Percentiles rank a stretch among this genome's conserved stretches.
phyloP scores from a whole-genome alignment of 148 eudicot genomes.

The Mesembryanthemum crystallinum region DNA sequence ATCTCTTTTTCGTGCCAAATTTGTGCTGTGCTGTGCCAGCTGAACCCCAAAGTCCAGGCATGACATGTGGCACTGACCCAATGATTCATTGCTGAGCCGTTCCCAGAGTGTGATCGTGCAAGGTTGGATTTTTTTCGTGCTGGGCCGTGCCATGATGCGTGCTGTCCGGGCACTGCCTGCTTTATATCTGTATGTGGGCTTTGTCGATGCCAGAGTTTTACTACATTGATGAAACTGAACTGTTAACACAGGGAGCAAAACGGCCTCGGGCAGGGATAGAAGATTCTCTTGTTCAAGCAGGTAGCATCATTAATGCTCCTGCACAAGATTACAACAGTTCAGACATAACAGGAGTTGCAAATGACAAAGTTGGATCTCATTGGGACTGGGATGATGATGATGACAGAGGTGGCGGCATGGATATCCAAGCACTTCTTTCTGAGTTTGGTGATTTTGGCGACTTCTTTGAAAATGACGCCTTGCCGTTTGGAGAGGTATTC shows the following conservation, averaged over 20 bases:
- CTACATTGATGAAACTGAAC: conserved; percentile 14
- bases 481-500: conserved; percentile 94
- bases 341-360: conserved; percentile 50
- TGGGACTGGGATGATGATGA: conserved; percentile 98
- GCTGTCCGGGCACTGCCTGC: no score
- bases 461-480: conserved; percentile 75
- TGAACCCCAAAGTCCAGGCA: no score
- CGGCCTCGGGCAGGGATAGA: conserved; percentile 64
- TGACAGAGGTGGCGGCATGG: conserved; percentile 71
- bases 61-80: no score
- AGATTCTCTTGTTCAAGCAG: conserved; percentile 60
- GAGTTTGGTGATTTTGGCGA: conserved; percentile 99
- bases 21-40: no score
- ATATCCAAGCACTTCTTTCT: conserved; percentile 87
- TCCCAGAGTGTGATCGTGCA: no score
- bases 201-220: not conserved
- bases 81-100: no score
- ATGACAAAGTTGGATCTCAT: conserved; percentile 55
- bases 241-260: conserved; percentile 75
- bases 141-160: no score
- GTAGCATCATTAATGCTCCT: conserved; percentile 46
- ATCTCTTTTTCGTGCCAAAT: no score
- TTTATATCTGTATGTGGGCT: not conserved
- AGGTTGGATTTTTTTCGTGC: no score
- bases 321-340: conserved; percentile 55